Evolutionary conservation across 257 asterid species (phyloP), one percentile per base, ranked within the genome.

Genomic region (Nicotiana paniculata): DNA sequence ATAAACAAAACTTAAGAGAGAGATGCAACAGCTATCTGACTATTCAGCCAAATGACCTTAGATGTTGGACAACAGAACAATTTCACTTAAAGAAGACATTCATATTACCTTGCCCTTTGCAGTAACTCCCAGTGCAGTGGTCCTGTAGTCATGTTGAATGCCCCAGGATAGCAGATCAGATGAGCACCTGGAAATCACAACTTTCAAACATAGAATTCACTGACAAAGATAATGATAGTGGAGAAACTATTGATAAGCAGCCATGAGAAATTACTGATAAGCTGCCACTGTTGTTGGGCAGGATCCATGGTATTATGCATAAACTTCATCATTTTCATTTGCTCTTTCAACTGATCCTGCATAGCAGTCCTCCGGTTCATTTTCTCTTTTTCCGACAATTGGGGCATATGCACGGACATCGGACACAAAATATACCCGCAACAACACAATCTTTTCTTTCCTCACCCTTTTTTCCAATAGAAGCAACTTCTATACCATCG

Each of bases 111-210:
- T 35, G 97, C 94, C 83, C 91, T 88, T 85, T 94, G 99, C 79
- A 96, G 88, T 84, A 96, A 88, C 81, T 96, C 99, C 99, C 99
- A 96, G 84, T 93, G 99, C 84, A 92, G 88, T 85, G 98, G 98
- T 17, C 98, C 99, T 8, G 98, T 93, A 30, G 97, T 93, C 97
- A 93, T 93, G 90, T 94, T 91, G 91, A 96, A 94, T 59, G 98
- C 99, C 83, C 98, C 99, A 53, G 98, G 99, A 86, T 94, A 94
- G 91, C 98, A 94, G 86, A 96, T 85, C 89, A 96, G 87, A 80
- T 96, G 96, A 83, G 97, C 97, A 83, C 99, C 99, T 94, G 85
- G 26, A 9, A 66, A 72, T 72, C 68, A 74, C 63, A 74, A 43
- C 9, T 30, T 28, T 61, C 66, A 39, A 17, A 57, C 17, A 24